Conservation (phyloP, 768 basidiomycete genomes). For the Russula olivacea region DNA sequence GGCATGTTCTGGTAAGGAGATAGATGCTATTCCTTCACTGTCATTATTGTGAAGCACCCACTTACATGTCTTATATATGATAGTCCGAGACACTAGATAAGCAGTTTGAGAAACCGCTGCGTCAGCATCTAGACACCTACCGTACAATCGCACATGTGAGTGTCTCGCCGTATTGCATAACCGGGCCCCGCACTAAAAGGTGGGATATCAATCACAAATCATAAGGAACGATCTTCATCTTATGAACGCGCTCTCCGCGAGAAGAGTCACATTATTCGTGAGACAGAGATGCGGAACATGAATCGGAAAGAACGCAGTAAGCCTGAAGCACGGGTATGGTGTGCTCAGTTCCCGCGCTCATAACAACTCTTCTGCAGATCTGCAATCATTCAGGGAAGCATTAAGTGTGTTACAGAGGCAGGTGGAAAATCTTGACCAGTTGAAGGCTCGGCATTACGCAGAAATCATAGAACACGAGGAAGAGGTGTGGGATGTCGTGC, state of each 20-base stretch:
- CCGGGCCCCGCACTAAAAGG: conserved; percentile 1
- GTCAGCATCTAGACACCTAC: conserved; percentile 80
- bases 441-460: conserved; percentile 81
- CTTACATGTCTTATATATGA: neutral
- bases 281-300: conserved; percentile 81
- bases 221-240: conserved; percentile 72
- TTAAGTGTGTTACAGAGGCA: conserved; percentile 75
- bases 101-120: conserved; percentile 82
- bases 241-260: conserved; percentile 81
- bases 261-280: conserved; percentile 77
- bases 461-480: conserved; percentile 91
- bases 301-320: conserved; percentile 80
- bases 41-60: neutral
- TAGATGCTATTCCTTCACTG: conserved; percentile 28
- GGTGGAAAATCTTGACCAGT: conserved; percentile 84
- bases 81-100: conserved; percentile 83
- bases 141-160: conserved; percentile 62
- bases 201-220: conserved; percentile 31
- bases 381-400: conserved; percentile 84
- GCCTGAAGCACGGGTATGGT: conserved; percentile 28
- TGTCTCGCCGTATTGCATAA: conserved; percentile 1
- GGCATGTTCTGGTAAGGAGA: conserved; percentile 69
- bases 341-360: conserved; percentile 1
- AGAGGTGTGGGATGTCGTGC: conserved; percentile 90
- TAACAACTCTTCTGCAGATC: conserved; percentile 45